These are phyloP conservation scores for Cyberlindnera saturnus DNA, from an alignment of 805 yeast genomes.

Conservation along the genomic window DNA sequence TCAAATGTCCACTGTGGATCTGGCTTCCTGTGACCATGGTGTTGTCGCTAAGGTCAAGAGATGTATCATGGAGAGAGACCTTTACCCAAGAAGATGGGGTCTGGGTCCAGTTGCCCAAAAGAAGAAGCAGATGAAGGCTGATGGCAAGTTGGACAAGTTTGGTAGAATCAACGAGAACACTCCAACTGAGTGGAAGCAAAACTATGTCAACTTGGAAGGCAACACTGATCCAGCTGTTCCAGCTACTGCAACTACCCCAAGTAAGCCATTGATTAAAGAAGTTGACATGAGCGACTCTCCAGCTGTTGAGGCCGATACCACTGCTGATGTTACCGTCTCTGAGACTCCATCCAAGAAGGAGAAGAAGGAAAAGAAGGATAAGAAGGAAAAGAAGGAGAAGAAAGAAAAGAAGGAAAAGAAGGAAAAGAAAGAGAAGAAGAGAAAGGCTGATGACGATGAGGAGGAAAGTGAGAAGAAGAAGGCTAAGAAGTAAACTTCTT, in stretches of 20 bases:
- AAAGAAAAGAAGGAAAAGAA: constrained; percentile 41
- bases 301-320: constrained; percentile 24
- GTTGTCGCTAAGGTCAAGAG: constrained; percentile 98
- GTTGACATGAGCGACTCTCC: constrained; percentile 27
- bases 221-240: constrained; percentile 46
- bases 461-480: constrained; percentile 45
- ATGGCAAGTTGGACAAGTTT: constrained; percentile 92
- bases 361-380: constrained; percentile 51
- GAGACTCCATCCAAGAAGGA: constrained; percentile 43
- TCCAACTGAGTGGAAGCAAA: constrained; percentile 86
- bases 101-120: constrained; percentile 97
- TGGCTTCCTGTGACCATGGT: constrained; percentile 96
- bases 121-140: constrained; percentile 97
- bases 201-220: constrained; percentile 66
- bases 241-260: constrained; percentile 28
- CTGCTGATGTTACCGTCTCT: constrained; percentile 16
- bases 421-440: constrained; percentile 48
- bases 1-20: constrained; percentile 97
- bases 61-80: constrained; percentile 99
- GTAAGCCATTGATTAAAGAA: constrained; percentile 41
- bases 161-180: constrained; percentile 93
- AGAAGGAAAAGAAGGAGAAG: constrained; percentile 51
- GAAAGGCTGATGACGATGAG: constrained; percentile 48
- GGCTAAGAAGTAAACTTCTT: constrained; percentile 31
- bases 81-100: constrained; percentile 99